These are phyloP conservation scores for Scutellospora calospora DNA, from an alignment of 371 early-diverging fungal genomes.

Conservation along the genomic window DNA sequence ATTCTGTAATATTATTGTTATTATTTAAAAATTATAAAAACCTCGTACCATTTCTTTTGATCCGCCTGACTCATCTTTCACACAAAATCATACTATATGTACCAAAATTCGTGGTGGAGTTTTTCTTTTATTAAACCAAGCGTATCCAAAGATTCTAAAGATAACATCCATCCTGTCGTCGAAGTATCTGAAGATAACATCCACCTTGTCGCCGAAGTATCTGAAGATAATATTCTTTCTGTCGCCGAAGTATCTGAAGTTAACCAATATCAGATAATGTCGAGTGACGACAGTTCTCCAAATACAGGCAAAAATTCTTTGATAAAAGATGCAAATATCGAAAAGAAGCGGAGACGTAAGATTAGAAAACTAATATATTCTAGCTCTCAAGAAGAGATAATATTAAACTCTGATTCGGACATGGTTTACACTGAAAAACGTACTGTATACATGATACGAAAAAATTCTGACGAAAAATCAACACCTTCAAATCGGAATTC, in stretches of 20 bases:
- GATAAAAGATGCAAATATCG: neutral
- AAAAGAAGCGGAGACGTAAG: neutral
- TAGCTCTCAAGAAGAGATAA: neutral
- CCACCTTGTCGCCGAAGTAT: neutral
- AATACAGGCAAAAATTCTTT: neutral
- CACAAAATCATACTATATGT: neutral
- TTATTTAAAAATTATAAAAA: too few species aligned
- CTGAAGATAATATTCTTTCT: too few species aligned
- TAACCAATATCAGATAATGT: neutral
- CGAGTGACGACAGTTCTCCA: neutral
- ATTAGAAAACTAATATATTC: neutral
- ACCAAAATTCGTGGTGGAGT: neutral
- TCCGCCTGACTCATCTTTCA: neutral
- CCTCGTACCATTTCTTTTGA: neutral
- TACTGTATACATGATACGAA: too few species aligned
- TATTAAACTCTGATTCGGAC: neutral
- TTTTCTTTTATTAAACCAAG: neutral
- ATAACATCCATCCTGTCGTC: neutral
- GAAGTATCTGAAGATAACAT: too few species aligned
- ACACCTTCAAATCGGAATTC: slow-evolving; percentile 27
- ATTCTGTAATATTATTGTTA: too few species aligned
- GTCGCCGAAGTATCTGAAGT: neutral
- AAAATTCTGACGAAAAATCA: neutral
- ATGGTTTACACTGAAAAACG: too few species aligned
- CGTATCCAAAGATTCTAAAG: neutral